Evolutionary conservation across 768 basidiomycete genomes (phyloP).

Genomic region (Boletus reticulatus): DNA sequence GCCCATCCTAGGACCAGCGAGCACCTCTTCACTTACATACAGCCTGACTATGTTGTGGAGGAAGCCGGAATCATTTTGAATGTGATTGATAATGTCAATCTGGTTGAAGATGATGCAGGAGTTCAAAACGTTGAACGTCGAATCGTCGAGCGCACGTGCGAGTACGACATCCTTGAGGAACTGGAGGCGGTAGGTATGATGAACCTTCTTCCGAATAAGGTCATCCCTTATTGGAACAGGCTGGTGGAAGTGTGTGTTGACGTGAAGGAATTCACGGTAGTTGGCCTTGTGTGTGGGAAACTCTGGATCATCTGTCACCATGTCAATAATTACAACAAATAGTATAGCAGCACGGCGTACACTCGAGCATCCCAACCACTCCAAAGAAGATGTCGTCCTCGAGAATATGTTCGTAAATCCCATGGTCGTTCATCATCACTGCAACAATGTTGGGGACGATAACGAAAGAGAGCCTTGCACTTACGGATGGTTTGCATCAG

Average conservation of each 20-base stretch:
- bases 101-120: constrained; percentile 99
- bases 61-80: constrained; percentile 76
- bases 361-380: constrained; percentile 96
- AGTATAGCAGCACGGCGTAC: constrained; percentile 47
- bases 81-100: constrained; percentile 92
- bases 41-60: constrained; percentile 74
- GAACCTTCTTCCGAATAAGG: constrained; percentile 80
- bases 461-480: constrained; percentile 25
- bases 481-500: constrained; percentile 93
- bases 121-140: constrained; percentile 95
- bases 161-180: constrained; percentile 99
- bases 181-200: constrained; percentile 95
- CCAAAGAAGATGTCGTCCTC: constrained; percentile 91
- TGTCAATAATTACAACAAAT: constrained; percentile 10
- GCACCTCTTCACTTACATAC: constrained; percentile 71
- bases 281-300: constrained; percentile 96
- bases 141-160: constrained; percentile 91
- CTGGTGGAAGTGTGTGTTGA: constrained; percentile 83
- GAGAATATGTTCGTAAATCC: constrained; percentile 91
- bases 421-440: constrained; percentile 96
- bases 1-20: constrained; percentile 39
- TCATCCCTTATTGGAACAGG: constrained; percentile 82
- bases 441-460: constrained; percentile 3
- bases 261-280: constrained; percentile 89
- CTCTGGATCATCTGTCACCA: constrained; percentile 83